phyloP scores from a whole-genome alignment of 768 basidiomycete species.

The Podaxis sp. region DNA sequence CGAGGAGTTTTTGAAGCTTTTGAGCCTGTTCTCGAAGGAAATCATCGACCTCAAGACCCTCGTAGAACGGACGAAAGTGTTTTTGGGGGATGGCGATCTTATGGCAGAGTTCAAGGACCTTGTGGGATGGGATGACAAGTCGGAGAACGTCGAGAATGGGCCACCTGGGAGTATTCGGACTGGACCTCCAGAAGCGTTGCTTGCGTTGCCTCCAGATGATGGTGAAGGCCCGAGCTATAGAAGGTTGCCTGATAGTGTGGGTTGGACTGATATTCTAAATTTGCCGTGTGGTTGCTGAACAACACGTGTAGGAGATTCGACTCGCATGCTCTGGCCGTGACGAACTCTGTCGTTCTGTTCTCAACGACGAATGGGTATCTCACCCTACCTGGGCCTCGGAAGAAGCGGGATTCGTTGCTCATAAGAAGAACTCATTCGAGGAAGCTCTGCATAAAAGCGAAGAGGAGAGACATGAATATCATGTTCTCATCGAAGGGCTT shows the following conservation, averaged over 20 bases:
- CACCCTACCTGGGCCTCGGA: conserved; percentile 99
- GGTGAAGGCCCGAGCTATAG: conserved; percentile 94
- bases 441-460: conserved; percentile 96
- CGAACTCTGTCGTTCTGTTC: conserved; percentile 89
- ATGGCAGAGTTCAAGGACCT: conserved; percentile 84
- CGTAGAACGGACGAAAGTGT: conserved; percentile 74
- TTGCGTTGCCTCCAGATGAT: conserved; percentile 77
- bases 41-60: conserved; percentile 86
- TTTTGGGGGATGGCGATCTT: conserved; percentile 80
- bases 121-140: conserved; percentile 73
- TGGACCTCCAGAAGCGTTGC: conserved; percentile 71
- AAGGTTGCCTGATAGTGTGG: conserved; percentile 80
- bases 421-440: conserved; percentile 97
- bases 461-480: conserved; percentile 97
- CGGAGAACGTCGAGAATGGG: conserved; percentile 59
- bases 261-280: conserved; percentile 28
- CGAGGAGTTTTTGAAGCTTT: conserved; percentile 93
- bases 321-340: conserved; percentile 94
- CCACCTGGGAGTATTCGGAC: conserved; percentile 79
- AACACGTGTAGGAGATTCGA: conserved; percentile 66
- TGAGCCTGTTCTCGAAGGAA: conserved; percentile 88
- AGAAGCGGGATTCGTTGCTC: conserved; percentile 89
- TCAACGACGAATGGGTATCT: conserved; percentile 98
- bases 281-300: not conserved
- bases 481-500: conserved; percentile 91